Evolutionary conservation across 495 filamentous ascomycete species (phyloP), one percentile per base, ranked within the genome.

Genomic region (Aspergillus baeticus): DNA sequence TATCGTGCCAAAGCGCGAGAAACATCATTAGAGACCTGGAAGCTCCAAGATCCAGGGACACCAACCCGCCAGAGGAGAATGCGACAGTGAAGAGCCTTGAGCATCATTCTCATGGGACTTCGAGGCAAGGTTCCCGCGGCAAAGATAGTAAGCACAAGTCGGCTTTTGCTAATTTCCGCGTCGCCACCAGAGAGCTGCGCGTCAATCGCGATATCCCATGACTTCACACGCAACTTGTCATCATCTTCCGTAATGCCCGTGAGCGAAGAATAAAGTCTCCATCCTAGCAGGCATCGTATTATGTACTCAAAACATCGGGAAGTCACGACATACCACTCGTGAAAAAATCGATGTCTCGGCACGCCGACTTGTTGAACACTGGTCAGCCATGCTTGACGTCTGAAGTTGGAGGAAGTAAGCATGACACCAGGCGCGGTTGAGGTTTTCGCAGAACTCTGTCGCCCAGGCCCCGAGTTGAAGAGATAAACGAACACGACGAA

Each of bases 151-250:
- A 98, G 81, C 0, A 91, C 84, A 23, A 98, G 80, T 52, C 93
- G 84, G 63, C 89, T 90, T 69, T 87, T 91, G 74, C 85, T 95
- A 61, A 98, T 87, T 65, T 96, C 89, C 5, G 86, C 81, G 72
- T 98, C 93, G 33, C 93, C 93, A 33, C 93, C 93, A n/a, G 90
- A 88, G 7, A 98, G 83, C 65, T 97, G 93, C 52, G 93, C 92
- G 71, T 98, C 93, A 45, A 96, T 82, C 31, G 93, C 93, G 64
- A 96, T 96, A 39, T 87, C 82, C 93, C 93, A 98, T 0, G 92
- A 91, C 73, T 95, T 96, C 58, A 95, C 82, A 23, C 93, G 82
- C 11, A 90, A 92, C 38, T 79, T 83, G 70, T 97, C 93, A 61
- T 96, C 84, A 47, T 96, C 91, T 61, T 89, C 85, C 11, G 86